Evolutionary conservation across 192 early-diverging fungal genomes (phyloP), one percentile per base, ranked within the genome.

Genomic region (Chytriomyces confervae): DNA sequence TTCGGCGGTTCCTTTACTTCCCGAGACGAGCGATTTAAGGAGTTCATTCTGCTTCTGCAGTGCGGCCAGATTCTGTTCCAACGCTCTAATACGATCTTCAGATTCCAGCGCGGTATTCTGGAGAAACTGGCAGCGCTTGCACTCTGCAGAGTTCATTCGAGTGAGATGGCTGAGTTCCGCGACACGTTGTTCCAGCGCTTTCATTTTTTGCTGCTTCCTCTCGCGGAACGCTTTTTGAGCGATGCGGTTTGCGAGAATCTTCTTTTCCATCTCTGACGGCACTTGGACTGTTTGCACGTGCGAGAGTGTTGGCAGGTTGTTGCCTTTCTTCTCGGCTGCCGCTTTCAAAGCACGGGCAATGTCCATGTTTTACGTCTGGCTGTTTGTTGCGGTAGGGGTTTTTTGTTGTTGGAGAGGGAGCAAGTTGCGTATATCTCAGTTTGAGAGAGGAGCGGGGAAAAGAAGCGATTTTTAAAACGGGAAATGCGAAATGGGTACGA

Each of bases 201-300:
- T 57, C 43, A 85, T 72, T 62, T 85, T 82, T 43, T 80, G 79
- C 66, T 85, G 80, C 49, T 84, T 85, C 29, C 84, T 50, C 66
- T 85, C 84, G 2, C 84, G 64, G 61, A 85, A 85, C 5, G 84
- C 84, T 10, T 83, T 61, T 61, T 85, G 84, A 1, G 84, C 84
- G 5, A 80, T 80, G 29, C 84, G 62, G 70, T 85, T 85, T 20
- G 13, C 16, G 20, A 57, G 13, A 20, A 20, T 20, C 53, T 57
- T 57, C 16, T 20, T 13, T 57, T 57, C 53, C 13, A 20, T 20
- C 16, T 57, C 53, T 13, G 53, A 20, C 1, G 36, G 36, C 3
- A 36, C 36, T 36, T 36, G 36, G 3, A 36, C 36, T 36, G 36
- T 36, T 36, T 36, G 36, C 36, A 36, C 36, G 36, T 36, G 36